Evolutionary conservation across 352 stramenopile species (phyloP), one percentile per base, ranked within the genome.

Genomic region (Globisporangium alternatum): DNA sequence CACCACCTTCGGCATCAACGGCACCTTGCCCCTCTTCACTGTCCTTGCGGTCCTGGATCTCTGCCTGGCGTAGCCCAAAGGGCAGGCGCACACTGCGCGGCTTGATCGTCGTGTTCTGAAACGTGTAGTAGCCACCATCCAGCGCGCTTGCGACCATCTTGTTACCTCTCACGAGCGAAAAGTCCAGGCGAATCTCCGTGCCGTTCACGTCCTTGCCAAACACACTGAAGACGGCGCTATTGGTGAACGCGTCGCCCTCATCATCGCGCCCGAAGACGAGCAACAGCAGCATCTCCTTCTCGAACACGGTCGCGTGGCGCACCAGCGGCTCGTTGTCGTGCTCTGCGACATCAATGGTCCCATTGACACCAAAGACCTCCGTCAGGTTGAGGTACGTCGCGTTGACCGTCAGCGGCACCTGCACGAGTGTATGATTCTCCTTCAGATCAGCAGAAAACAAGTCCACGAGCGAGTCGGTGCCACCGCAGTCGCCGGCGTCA

Each of bases 401-500:
- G 63, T 91, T 87, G 13, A 88, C 74, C 1, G 63, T 52, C 33
- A 93, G 58, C 35, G 85, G 78, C 47, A 95, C 79, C 10, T 88
- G 72, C 28, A 93, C 74, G 0, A 93, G 64, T 19, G 85, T 87
- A 31, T 89, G 62, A 49, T 91, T 91, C n/a, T 41, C 19, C 1
- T 37, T 37, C 1, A 93, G 28, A 15, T 84, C 66, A 0, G 80
- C 76, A 6, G 81, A 79, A 58, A 67, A 74, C 28, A 96, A 65
- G 1, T 81, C 60, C 41, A 66, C 47, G 19, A 78, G 77, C 60
- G 74, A 56, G 19, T 69, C 43, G 9, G 75, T 74, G 62, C 74
- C 74, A 56, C 89, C 74, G 59, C 89, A 96, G 59, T 97, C 89
- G 17, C 87, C 88, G 53, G 72, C 81, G 64, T 97, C 89, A 72